These are phyloP conservation scores for Clavaria fumosa DNA, from an alignment of 768 basidiomycete genomes.

Conservation along the genomic window DNA sequence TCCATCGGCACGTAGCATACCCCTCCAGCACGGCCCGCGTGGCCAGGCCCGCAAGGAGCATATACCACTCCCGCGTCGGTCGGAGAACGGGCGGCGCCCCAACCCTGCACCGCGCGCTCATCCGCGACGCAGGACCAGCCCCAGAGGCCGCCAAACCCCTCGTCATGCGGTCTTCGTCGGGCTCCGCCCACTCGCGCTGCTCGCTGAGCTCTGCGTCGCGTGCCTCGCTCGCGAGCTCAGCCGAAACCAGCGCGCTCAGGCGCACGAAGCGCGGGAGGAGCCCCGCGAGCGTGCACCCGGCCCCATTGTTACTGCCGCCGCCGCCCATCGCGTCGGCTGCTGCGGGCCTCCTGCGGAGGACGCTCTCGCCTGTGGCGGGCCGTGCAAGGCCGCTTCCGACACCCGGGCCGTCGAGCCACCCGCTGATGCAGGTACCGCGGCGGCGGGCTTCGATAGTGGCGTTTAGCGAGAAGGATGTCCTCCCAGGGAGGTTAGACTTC, in stretches of 20 bases:
- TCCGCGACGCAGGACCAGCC: slow-evolving; percentile 10
- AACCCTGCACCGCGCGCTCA: too few species aligned
- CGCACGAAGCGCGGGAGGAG: slow-evolving; percentile 59
- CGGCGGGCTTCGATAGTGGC: slow-evolving; percentile 1
- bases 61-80: slow-evolving; percentile 71
- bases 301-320: slow-evolving; percentile 45
- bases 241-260: slow-evolving; percentile 64
- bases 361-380: slow-evolving; percentile 40
- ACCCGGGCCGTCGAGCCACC: slow-evolving; percentile 64
- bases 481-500: slow-evolving; percentile 12
- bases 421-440: slow-evolving; percentile 38
- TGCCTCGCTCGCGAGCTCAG: slow-evolving; percentile 60
- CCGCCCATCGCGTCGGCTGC: slow-evolving; percentile 1
- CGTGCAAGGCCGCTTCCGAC: slow-evolving; percentile 55
- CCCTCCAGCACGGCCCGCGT: slow-evolving; percentile 80
- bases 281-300: slow-evolving; percentile 49
- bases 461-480: neutral
- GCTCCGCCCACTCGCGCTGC: slow-evolving; percentile 19
- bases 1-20: slow-evolving; percentile 72
- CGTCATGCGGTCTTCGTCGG: slow-evolving; percentile 11
- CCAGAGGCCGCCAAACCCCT: too few species aligned
- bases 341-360: slow-evolving; percentile 32
- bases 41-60: slow-evolving; percentile 57
- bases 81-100: slow-evolving; percentile 43
- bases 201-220: too few species aligned